phyloP scores from a whole-genome alignment of 306 rosid genomes.

The Citrullus mucosospermus region DNA sequence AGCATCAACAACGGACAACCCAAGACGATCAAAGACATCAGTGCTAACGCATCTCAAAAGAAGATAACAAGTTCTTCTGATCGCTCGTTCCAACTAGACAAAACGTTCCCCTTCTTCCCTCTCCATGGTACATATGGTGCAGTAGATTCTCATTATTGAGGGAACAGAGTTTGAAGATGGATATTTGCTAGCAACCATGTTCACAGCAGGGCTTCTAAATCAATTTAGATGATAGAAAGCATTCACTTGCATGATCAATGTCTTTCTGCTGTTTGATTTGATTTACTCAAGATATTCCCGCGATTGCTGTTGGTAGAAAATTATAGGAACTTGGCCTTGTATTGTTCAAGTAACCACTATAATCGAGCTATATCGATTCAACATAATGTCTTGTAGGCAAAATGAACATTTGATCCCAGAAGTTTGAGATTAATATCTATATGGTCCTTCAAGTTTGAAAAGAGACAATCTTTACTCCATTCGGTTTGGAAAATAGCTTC shows the following conservation, averaged over 20 bases:
- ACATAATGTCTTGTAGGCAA: background rate
- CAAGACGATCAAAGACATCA: slow-evolving; percentile 11
- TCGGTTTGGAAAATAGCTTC: no score
- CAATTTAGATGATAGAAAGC: background rate
- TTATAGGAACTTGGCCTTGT: background rate
- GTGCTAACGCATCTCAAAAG: background rate
- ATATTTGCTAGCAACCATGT: no score
- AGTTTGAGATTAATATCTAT: no score
- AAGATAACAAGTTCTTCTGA: background rate
- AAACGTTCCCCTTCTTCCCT: background rate
- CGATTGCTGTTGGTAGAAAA: background rate
- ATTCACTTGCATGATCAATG: background rate
- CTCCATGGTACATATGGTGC: background rate
- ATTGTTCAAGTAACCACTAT: background rate
- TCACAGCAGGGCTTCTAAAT: no score
- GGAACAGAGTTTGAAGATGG: background rate
- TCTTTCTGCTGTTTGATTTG: background rate
- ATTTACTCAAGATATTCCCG: background rate
- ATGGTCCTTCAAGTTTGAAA: no score
- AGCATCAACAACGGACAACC: slow-evolving; percentile 8
- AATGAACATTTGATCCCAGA: no score
- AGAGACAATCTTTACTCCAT: no score
- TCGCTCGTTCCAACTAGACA: background rate
- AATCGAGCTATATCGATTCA: background rate
- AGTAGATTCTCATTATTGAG: background rate